A percentile compares a stretch with the other conserved stretches of the same genome.
phyloP scores from a whole-genome alignment of 306 rosid species.

The Adenanthera pavonina region DNA sequence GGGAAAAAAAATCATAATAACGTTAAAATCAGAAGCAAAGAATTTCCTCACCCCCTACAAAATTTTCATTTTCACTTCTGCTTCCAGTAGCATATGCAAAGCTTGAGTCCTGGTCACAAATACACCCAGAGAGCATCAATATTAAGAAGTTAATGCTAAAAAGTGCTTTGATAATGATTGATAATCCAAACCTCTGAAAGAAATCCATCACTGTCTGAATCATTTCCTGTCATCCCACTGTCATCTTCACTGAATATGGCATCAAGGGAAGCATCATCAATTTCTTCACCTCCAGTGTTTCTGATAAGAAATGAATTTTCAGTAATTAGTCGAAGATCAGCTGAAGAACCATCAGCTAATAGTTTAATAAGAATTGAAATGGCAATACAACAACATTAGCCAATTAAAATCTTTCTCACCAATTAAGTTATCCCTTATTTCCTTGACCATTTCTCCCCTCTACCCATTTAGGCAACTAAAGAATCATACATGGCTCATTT shows the following conservation, averaged over 20 bases:
- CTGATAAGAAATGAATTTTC: conserved; percentile 39
- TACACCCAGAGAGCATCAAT: conserved; percentile 23
- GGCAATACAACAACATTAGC: conserved; percentile 5
- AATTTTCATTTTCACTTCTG: conserved; percentile 52
- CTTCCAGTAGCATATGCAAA: conserved; percentile 36
- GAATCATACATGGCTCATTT: conserved; percentile 6
- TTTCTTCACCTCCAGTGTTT: conserved; percentile 47
- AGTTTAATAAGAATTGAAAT: conserved; percentile 19
- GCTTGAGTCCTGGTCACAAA: conserved; percentile 62
- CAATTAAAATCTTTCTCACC: neutral
- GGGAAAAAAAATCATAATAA: neutral
- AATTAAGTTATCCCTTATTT: conserved; percentile 3
- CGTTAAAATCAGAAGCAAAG: conserved; percentile 26
- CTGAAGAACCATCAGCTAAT: conserved; percentile 16
- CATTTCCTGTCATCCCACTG: conserved; percentile 56
- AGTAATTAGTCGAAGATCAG: conserved; percentile 18
- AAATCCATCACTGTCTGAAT: conserved; percentile 85
- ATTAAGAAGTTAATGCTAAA: conserved; percentile 19
- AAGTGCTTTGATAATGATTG: conserved; percentile 26
- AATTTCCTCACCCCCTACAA: conserved; percentile 54
- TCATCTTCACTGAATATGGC: conserved; percentile 66
- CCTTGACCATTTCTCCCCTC: conserved; percentile 16
- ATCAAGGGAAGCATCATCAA: conserved; percentile 57
- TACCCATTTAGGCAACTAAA: conserved; percentile 3
- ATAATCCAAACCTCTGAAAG: conserved; percentile 77